These are phyloP conservation scores for Psidium friedrichsthalianum DNA, from an alignment of 345 rosid species.

Conservation along the genomic window DNA sequence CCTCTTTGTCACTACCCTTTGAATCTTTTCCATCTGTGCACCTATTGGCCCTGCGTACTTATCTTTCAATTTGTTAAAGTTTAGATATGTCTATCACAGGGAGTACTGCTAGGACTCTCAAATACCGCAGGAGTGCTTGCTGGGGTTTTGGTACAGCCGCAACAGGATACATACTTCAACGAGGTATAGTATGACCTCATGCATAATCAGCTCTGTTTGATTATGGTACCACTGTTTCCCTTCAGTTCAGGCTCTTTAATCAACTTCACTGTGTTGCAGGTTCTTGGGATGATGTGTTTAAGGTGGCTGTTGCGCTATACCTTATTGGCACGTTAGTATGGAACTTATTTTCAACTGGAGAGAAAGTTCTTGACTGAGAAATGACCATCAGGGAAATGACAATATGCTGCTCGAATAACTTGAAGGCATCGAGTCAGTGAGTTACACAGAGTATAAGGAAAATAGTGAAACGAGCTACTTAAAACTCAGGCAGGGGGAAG, in stretches of 20 bases:
- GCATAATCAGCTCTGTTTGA: not conserved
- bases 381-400: not conserved
- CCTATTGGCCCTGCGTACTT: not conserved
- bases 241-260: not conserved
- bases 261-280: slow-evolving; percentile 24
- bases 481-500: not conserved
- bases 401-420: not conserved
- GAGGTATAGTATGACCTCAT: slow-evolving; percentile 25
- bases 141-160: slow-evolving; percentile 96
- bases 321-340: slow-evolving; percentile 73
- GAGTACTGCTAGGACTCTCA: slow-evolving; percentile 85
- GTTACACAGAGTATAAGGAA: not conserved
- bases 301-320: slow-evolving; percentile 79
- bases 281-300: slow-evolving; percentile 96
- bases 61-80: not conserved
- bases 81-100: slow-evolving; percentile 32
- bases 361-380: slow-evolving; percentile 59
- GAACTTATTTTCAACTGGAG: slow-evolving; percentile 90
- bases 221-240: not conserved
- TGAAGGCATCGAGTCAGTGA: not conserved
- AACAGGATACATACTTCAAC: slow-evolving; percentile 87
- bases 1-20: not conserved
- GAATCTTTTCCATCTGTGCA: not conserved
- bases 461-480: not conserved
- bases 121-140: slow-evolving; percentile 96